These are phyloP conservation scores for Conidiobolus incongruus DNA, from an alignment of 371 early-diverging fungal species.

Conservation along the genomic window DNA sequence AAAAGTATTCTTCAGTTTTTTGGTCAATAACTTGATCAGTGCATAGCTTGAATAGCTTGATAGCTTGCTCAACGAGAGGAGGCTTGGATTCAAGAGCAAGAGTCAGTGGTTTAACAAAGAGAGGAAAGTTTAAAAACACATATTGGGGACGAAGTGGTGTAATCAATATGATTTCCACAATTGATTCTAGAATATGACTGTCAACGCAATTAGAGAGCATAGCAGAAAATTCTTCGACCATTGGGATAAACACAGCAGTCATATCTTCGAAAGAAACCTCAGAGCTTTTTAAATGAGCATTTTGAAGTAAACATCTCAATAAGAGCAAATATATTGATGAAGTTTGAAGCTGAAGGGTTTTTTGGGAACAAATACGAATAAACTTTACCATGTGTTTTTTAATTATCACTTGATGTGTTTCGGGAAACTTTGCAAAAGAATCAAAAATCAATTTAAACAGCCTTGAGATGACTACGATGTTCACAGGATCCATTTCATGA, in stretches of 20 bases:
- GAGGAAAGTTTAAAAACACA: constrained; percentile 11
- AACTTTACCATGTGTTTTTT: constrained; percentile 76
- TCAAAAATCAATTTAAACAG: constrained; percentile 85
- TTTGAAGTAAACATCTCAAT: constrained; percentile 77
- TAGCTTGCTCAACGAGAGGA: constrained; percentile 82
- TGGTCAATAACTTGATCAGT: constrained; percentile 95
- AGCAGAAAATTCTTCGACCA: constrained; percentile 73
- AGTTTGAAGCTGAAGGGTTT: constrained; percentile 56
- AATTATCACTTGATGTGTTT: constrained; percentile 70
- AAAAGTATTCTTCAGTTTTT: constrained; percentile 88
- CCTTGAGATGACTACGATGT: constrained; percentile 62
- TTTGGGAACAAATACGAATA: constrained; percentile 70
- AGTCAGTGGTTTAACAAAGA: constrained; percentile 89
- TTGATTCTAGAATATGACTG: constrained; percentile 63
- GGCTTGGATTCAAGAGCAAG: constrained; percentile 78
- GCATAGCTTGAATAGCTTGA: constrained; percentile 92
- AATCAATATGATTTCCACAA: constrained; percentile 24
- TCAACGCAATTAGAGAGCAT: constrained; percentile 59
- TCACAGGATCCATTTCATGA: constrained; percentile 48
- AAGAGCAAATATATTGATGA: constrained; percentile 83
- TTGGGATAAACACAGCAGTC: constrained; percentile 66
- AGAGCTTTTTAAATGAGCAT: constrained; percentile 38
- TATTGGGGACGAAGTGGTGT: too few species aligned
- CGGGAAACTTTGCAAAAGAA: constrained; percentile 83
- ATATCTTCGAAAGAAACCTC: constrained; percentile 67